Conservation (phyloP, 1,284 basidiomycete genomes). For the Papiliotrema fonsecae region DNA sequence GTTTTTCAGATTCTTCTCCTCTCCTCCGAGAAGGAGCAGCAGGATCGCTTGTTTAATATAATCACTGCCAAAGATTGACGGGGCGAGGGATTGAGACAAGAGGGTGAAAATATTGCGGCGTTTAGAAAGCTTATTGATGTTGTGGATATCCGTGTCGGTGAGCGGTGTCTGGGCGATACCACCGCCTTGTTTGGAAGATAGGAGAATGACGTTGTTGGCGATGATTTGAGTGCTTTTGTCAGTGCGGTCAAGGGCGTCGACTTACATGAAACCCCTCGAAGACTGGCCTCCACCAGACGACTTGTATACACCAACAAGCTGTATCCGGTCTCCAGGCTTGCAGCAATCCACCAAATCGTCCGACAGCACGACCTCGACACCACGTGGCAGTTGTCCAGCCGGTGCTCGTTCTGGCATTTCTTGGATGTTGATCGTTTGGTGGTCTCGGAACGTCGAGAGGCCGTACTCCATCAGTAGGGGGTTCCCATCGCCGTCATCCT, state of each 20-base stretch:
- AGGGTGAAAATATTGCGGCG: conserved; percentile 77
- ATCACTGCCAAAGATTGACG: conserved; percentile 95
- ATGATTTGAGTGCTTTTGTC: conserved; percentile 75
- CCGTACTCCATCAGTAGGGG: conserved; percentile 90
- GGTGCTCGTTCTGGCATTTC: conserved; percentile 99
- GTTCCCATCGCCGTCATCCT: conserved; percentile 84
- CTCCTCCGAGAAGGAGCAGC: conserved; percentile 87
- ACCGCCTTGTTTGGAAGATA: conserved; percentile 93
- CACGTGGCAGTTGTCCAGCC: conserved; percentile 90
- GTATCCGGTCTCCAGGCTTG: conserved; percentile 96
- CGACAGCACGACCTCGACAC: conserved; percentile 91
- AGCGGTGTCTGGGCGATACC: conserved; percentile 90
- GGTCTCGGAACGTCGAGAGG: conserved; percentile 85
- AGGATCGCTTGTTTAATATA: conserved; percentile 93
- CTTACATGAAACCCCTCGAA: conserved; percentile 86
- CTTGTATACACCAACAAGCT: conserved; percentile 92
- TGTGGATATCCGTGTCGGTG: conserved; percentile 91
- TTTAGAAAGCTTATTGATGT: conserved; percentile 91
- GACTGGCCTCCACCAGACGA: conserved; percentile 81
- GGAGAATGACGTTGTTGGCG: conserved; percentile 93
- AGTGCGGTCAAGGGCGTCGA: conserved; percentile 15
- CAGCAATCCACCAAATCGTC: conserved; percentile 96
- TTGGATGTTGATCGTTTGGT: conserved; percentile 96
- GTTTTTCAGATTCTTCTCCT: conserved; percentile 96
- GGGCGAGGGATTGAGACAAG: conserved; percentile 90